Evolutionary conservation across 1,139 yeast species (phyloP), one percentile per base, ranked within the genome.

Genomic region (Arxiozyma bovina): DNA sequence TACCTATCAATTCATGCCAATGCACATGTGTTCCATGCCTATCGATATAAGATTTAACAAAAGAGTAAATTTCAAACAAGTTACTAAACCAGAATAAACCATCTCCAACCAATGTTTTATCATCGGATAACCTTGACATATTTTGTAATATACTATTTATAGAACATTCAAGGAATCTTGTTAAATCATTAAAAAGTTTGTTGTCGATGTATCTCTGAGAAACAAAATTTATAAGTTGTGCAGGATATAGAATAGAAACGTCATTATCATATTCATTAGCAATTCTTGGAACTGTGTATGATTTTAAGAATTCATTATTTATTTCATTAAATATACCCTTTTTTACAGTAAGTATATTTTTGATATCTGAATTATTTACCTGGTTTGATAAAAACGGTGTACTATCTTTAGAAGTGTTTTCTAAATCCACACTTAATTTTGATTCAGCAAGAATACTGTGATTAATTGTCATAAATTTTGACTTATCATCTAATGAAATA

Each of bases 51-150:
- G 52, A 20, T 21, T 90, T 83, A 57, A 89, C 94, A 74, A 90
- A 91, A 1, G 96, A 88, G 70, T 87, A 86, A 62, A 93, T 79
- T 69, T 93, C 97, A 68, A 91, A 97, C 8, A 95, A 89, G 71
- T 93, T 93, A 8, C 96, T 87, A 61, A 93, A 77, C 99, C 99
- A 93, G 76, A 91, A 93, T 0, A 97, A 95, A 61, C 96, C 98
- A 64, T 89, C 88, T 50, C 87, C 81, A 64, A 90, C 83, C 46
- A 88, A 84, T 57, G 22, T 22, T 42, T 88, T 94, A 56, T 89
- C 96, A 53, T 90, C 96, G 65, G 82, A 82, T 68, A 85, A 75
- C 12, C 73, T 69, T 7, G 83, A 77, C 23, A 85, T 89, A 61
- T 83, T 82, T 52, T 80, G 83, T 74, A 90, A 97, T 61, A 93